Base-by-base conservation (phyloP, 140 eudicot species). In the Flaveria floridana region DNA sequence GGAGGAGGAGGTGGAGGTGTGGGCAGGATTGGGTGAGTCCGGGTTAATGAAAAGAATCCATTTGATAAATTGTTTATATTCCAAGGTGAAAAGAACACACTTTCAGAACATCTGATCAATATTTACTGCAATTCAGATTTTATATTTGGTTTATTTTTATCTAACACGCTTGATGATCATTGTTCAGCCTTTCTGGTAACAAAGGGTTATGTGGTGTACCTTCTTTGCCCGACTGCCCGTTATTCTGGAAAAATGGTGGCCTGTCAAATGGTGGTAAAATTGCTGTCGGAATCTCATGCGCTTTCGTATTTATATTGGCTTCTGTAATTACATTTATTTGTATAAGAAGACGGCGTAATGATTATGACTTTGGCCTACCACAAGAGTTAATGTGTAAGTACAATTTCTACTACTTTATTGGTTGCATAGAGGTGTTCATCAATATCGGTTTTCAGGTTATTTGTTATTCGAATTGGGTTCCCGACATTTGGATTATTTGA, bases 181-280 rank as follows among this genome's bases (percentile, higher is more conserved):
- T 50, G 74, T 39, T 28, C 95, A 94, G 97, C 82, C 97, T 94
- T 75, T 88, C 96, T 51, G 88, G 88, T 50, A 90, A 94, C 83
- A 94, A 90, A 83, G 89, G 96, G 21, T 79, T 94, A 76, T 94
- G 99, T 62, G 99, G 97, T 44, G 96, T 84, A 69, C 97, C 99
- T 48, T 84, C 97, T 74, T 79, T 94, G 77, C 96, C 97, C 0
- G 83, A 94, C 42, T 94, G 99, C 56, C 97, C 96, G 0, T 20
- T 94, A n/a, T 86, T 94, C 72, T 65, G 70, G 70, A 65, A 65
- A 65, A 65, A 65, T 1, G 84, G 88, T 5, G 94, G 97, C 71
- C 79, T 94, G 70, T 94, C 99, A 12, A 75, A 86, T 10, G 83
- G 82, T 42, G 99, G 91, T 52, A 94, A 94, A 83, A 85, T 94